Evolutionary conservation across 768 basidiomycete species (phyloP).

Genomic region (Plicaturopsis crispa): DNA sequence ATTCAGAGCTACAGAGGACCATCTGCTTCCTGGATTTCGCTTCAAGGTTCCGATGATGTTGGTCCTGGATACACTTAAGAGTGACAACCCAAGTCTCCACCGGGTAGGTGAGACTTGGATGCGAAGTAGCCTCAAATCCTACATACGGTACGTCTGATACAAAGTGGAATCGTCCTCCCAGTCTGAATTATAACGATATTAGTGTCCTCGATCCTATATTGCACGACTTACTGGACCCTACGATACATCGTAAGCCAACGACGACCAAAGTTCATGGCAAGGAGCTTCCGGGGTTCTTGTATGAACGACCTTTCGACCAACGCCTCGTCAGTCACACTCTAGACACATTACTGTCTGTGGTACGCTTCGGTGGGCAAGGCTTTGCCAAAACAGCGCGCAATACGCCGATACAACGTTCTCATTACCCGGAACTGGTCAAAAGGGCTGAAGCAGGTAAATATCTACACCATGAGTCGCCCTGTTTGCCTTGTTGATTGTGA

Average conservation of each 20-base stretch:
- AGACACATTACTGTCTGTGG: conserved; percentile 68
- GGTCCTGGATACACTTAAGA: conserved; percentile 76
- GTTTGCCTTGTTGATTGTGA: conserved; percentile 4
- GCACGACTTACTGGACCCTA: conserved; percentile 66
- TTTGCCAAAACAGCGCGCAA: conserved; percentile 70
- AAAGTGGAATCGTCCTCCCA: conserved; percentile 1
- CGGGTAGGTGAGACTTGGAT: conserved; percentile 95
- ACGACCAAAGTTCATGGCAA: conserved; percentile 50
- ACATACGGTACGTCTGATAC: conserved; percentile 61
- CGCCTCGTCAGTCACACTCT: conserved; percentile 64
- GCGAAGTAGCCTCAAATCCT: conserved; percentile 88
- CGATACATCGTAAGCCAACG: conserved; percentile 44
- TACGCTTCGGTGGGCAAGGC: conserved; percentile 86
- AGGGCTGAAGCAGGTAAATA: conserved; percentile 53
- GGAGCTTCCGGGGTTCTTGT: conserved; percentile 59
- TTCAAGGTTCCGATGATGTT: conserved; percentile 85
- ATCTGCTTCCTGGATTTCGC: conserved; percentile 68
- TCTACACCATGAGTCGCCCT: neutral
- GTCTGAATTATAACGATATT: no score
- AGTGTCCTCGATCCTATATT: conserved; percentile 91
- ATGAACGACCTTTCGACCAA: conserved; percentile 75
- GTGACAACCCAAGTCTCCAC: conserved; percentile 63
- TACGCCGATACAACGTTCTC: conserved; percentile 55
- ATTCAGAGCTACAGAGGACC: conserved; percentile 53
- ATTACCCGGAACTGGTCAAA: conserved; percentile 52